Base-by-base conservation (phyloP, 768 basidiomycete species). In the Trametes villosa region DNA sequence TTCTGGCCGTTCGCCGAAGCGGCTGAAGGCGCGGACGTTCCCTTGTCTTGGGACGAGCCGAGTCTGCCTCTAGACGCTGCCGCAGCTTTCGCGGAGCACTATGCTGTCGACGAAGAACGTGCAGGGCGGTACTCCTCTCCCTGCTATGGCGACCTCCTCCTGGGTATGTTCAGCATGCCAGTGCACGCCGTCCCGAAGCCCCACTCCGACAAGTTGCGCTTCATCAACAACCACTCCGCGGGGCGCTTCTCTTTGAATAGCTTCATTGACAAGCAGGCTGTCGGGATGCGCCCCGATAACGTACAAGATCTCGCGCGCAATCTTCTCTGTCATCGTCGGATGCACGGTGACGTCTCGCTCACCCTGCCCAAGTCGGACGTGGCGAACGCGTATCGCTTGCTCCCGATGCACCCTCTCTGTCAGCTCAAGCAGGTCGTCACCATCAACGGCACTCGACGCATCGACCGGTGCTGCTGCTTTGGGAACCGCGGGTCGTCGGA, bases 181-280 rank as follows among this genome's bases (percentile, higher is more conserved):
- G 65, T 81, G 0, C 65, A 74, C 34, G 74, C 72, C 0, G 74
- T 83, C 0, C 80, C 78, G 0, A 79, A 79, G 38, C 60, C 62
- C 0, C 41, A 63, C 8, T 69, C 77, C 0, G 65, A 65, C 20
- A 77, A 80, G 27, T 62, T 78, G 3, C 62, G 74, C 0, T 68
- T 83, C 0, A 67, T 83, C 9, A 72, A 68, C 9, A 68, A 83
- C 57, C 81, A 82, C 13, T 74, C 70, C 44, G 68, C 71, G 0
- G 78, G 78, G 0, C 33, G 56, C 0, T 74, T 61, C 62, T 66
- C 76, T 0, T 70, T 77, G 1, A 82, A 83, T n/a, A n/a, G n/a
- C n/a, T n/a, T n/a, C n/a, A n/a, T n/a, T n/a, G n/a, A n/a, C n/a
- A n/a, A n/a, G n/a, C n/a, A n/a, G n/a, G n/a, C n/a, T n/a, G n/a